These are phyloP conservation scores for Neurospora africana DNA, from an alignment of 495 filamentous ascomycete species.

Conservation along the genomic window DNA sequence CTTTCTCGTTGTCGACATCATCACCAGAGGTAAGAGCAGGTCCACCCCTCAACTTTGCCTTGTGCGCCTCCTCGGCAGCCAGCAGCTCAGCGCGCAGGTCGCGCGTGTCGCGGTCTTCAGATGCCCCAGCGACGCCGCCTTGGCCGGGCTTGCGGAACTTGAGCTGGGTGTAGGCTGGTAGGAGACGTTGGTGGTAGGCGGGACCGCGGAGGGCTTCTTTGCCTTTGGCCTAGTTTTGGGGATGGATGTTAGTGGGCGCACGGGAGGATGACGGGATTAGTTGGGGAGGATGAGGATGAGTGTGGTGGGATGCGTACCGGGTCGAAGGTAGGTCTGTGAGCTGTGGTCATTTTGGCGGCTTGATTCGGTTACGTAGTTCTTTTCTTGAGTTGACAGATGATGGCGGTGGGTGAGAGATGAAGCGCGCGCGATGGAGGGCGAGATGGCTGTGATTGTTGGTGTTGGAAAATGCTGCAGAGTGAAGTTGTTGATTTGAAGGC, in stretches of 20 bases:
- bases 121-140: conserved; percentile 54
- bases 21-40: conserved; percentile 22
- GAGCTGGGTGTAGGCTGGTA: conserved; percentile 83
- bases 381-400: neutral
- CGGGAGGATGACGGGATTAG: neutral
- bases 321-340: conserved; percentile 88
- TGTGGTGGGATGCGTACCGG: conserved; percentile 44
- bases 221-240: conserved; percentile 58
- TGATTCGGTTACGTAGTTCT: neutral
- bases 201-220: conserved; percentile 91
- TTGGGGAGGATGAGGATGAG: neutral
- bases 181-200: conserved; percentile 91
- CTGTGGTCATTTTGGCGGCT: conserved; percentile 53
- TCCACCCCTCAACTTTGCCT: conserved; percentile 67
- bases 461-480: neutral
- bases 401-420: neutral
- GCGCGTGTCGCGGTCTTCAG: conserved; percentile 49
- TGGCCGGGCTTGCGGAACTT: conserved; percentile 86
- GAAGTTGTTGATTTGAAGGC: neutral
- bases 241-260: conserved; percentile 7
- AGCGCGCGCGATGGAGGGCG: neutral
- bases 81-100: conserved; percentile 89
- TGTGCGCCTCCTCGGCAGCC: conserved; percentile 76
- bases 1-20: conserved; percentile 1
- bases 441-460: neutral